A percentile compares a stretch with the other conserved stretches of the same genome.
These are phyloP conservation scores for Melampsora occidentalis DNA, from an alignment of 1,284 basidiomycete genomes.

Conservation along the genomic window DNA sequence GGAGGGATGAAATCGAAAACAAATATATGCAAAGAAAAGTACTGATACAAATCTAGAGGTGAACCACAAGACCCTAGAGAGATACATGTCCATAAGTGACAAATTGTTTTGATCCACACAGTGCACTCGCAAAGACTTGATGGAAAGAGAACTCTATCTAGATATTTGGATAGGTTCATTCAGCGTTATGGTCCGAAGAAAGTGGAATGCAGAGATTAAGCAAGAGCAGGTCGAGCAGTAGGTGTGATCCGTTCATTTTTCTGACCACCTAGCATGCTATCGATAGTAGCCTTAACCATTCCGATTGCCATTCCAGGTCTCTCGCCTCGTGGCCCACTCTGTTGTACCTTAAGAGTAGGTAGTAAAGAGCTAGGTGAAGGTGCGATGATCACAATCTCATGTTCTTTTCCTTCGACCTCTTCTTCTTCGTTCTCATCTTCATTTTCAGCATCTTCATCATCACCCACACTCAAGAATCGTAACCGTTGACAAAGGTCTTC, in stretches of 20 bases:
- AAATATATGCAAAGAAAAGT: too few relatives aligned
- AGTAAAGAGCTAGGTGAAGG: conserved; percentile 38
- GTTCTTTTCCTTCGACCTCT: conserved; percentile 46
- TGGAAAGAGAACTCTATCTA: too few relatives aligned
- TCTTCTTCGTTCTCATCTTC: conserved; percentile 52
- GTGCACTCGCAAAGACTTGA: too few relatives aligned
- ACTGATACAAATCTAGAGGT: too few relatives aligned
- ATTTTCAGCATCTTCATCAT: conserved; percentile 63
- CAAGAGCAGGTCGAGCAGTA: conserved; percentile 46
- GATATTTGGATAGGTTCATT: too few relatives aligned
- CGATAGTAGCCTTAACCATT: conserved; percentile 51
- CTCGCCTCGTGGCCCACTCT: conserved; percentile 40
- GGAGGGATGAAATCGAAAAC: too few relatives aligned
- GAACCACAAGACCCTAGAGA: too few relatives aligned
- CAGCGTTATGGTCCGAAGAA: not conserved
- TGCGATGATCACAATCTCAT: conserved; percentile 45
- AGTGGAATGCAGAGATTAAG: not conserved
- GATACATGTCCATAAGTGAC: too few relatives aligned
- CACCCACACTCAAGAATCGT: conserved; percentile 55
- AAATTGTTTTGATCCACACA: too few relatives aligned
- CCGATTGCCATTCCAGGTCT: conserved; percentile 46
- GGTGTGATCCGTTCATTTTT: conserved; percentile 43
- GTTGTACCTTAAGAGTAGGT: conserved; percentile 45
- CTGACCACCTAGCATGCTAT: conserved; percentile 46
- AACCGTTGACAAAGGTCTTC: conserved; percentile 82